phyloP scores from a whole-genome alignment of 78 protist genomes.

The Protostelium mycophagum region DNA sequence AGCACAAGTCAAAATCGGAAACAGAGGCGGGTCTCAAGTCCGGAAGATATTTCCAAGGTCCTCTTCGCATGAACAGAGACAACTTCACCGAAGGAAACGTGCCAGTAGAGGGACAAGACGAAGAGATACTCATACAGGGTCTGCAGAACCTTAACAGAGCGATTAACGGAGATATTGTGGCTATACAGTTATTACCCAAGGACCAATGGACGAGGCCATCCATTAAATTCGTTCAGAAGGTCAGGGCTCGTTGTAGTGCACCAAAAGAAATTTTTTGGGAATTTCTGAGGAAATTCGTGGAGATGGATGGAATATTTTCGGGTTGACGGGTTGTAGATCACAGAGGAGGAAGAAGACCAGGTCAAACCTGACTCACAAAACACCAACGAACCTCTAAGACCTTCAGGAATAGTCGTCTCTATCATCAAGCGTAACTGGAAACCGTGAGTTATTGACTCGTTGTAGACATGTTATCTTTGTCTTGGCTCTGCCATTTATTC shows the following conservation, averaged over 20 bases:
- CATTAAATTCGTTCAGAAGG: background rate
- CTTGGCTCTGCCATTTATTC: no score
- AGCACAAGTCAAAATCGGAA: background rate
- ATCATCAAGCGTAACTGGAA: constrained; percentile 72
- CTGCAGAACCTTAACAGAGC: constrained; percentile 54
- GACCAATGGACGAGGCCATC: constrained; percentile 40
- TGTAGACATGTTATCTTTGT: background rate
- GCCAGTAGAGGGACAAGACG: constrained; percentile 6
- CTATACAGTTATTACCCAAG: constrained; percentile 31
- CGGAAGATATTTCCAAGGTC: constrained; percentile 45
- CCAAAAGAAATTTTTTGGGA: no score
- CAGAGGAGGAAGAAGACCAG: constrained; percentile 42
- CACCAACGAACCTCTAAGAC: background rate
- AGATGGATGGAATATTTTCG: constrained; percentile 27
- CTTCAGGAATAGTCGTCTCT: constrained; percentile 61
- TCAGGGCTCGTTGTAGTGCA: background rate
- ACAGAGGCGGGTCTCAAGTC: constrained; percentile 23
- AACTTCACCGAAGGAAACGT: constrained; percentile 45
- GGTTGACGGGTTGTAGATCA: background rate
- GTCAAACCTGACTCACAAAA: constrained; percentile 12
- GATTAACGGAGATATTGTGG: constrained; percentile 67
- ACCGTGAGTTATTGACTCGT: background rate
- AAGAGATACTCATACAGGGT: constrained; percentile 51
- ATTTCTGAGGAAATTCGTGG: no score
- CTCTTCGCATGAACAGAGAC: constrained; percentile 21